Base-by-base conservation (phyloP, 2,329 filamentous ascomycete species). In the Nigrospora oryzae region DNA sequence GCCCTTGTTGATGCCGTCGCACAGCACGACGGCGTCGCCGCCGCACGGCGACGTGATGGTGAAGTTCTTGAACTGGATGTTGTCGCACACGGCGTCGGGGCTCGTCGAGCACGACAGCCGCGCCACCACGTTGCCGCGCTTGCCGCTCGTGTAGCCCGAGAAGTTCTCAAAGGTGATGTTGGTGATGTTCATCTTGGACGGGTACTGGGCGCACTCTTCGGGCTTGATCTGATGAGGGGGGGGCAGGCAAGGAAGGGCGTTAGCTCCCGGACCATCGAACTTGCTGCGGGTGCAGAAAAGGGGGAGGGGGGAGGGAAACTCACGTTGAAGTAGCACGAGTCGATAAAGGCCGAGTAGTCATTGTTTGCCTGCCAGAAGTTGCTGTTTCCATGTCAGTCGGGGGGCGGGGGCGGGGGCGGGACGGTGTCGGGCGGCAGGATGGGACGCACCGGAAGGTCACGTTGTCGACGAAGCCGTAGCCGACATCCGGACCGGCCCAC, bases 261-360 rank as follows among this genome's bases (percentile, higher is more conserved):
- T 28, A 28, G 23, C 23, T 28, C 10, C 23, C 23, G 23, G 32
- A 6, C 16, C n/a, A 32, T 36, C 11, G 32, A 5, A 14, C 4
- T 35, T 15, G n/a, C 11, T 13, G 17, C 5, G 14, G 11, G 33
- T 16, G 5, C 8, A 36, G 33, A 3, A 32, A 13, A 12, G 31
- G 17, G 3, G 32, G 12, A 13, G 13, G 12, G 33, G n/a, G n/a
- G n/a, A n/a, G n/a, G n/a, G n/a, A n/a, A 11, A 49, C 64, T 69
- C 49, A 78, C 65, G 49, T 81, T 73, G 59, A 81, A 81, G 60
- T 82, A 82, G 61, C 79, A 82, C 28, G 77, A 77, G 53, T 82
- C 78, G 8, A 83, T 62, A 33, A 79, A 75, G 17, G 79, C 67
- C 0, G 75, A 69, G 48, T 71, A 69, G 50, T 81, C 77, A 16